Conservation (phyloP, 176 grass and related monocot species). For the Zoysia japonica region DNA sequence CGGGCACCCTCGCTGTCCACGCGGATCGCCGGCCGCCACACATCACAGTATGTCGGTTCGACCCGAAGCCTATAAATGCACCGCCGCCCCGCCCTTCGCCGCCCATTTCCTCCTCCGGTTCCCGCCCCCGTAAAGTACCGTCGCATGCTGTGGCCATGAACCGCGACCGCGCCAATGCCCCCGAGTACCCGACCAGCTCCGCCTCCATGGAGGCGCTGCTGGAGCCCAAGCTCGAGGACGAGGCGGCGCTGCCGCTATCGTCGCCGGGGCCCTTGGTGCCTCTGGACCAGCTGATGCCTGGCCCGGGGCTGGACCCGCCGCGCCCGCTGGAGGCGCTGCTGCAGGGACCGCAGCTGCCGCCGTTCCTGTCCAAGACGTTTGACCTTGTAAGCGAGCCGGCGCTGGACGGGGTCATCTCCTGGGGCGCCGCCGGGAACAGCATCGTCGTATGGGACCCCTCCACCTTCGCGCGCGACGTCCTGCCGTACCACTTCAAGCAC, state of each 20-base stretch:
- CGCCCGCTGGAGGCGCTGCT: slow-evolving; percentile 77
- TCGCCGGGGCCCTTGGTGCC: background rate
- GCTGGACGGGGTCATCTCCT: slow-evolving; percentile 79
- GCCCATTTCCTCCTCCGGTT: background rate
- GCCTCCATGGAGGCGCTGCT: slow-evolving; percentile 31
- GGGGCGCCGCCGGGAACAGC: slow-evolving; percentile 72
- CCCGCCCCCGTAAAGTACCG: background rate
- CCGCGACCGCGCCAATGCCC: background rate
- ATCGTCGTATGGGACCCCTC: slow-evolving; percentile 85
- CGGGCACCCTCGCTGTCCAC: background rate
- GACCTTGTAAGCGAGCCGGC: slow-evolving; percentile 74
- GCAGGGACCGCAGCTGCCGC: slow-evolving; percentile 58
- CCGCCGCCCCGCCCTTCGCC: slow-evolving; percentile 5
- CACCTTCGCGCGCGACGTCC: slow-evolving; percentile 65
- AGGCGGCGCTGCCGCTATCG: background rate
- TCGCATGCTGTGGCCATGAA: slow-evolving; percentile 30
- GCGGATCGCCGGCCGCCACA: slow-evolving; percentile 31
- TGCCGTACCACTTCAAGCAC: slow-evolving; percentile 85
- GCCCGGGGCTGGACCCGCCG: slow-evolving; percentile 29
- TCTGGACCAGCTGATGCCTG: slow-evolving; percentile 37
- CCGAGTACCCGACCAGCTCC: background rate
- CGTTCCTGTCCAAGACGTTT: slow-evolving; percentile 92
- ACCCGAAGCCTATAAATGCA: slow-evolving; percentile 63
- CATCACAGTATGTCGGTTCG: slow-evolving; percentile 53
- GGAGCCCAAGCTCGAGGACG: slow-evolving; percentile 52